phyloP scores from a whole-genome alignment of 306 rosid genomes.

The Pyrus betulifolia region DNA sequence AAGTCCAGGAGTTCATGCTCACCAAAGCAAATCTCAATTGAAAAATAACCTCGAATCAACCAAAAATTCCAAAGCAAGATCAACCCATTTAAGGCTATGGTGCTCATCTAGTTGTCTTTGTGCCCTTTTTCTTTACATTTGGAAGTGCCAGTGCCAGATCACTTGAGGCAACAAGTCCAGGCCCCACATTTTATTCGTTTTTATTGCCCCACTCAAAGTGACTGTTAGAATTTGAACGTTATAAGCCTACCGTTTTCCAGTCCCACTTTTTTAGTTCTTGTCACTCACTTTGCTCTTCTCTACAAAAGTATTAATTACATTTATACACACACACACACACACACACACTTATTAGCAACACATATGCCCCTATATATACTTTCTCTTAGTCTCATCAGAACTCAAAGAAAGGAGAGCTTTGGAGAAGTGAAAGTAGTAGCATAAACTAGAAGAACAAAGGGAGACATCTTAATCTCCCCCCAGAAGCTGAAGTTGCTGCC shows the following conservation, averaged over 20 bases:
- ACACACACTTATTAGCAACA: too few relatives aligned
- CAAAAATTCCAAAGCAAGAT: too few relatives aligned
- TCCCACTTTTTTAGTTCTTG: neutral
- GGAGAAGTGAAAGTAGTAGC: neutral
- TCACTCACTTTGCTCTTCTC: neutral
- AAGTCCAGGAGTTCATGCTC: too few relatives aligned
- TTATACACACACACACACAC: too few relatives aligned
- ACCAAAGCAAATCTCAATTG: too few relatives aligned
- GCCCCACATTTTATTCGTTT: neutral
- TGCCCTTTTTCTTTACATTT: too few relatives aligned
- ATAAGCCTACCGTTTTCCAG: conserved; percentile 5
- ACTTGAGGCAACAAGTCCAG: neutral
- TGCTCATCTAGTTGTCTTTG: too few relatives aligned
- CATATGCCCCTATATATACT: too few relatives aligned
- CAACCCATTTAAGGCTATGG: too few relatives aligned
- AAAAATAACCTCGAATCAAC: too few relatives aligned
- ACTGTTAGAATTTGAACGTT: conserved; percentile 36
- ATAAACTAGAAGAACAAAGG: neutral
- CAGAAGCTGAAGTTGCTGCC: too few relatives aligned
- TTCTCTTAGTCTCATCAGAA: neutral
- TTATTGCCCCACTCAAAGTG: conserved; percentile 21
- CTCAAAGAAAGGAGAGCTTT: neutral
- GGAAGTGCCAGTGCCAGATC: too few relatives aligned
- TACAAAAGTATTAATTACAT: neutral
- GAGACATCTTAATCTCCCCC: neutral